Evolutionary conservation across 2,329 filamentous ascomycete species (phyloP).

Genomic region (Talaromyces funiculosus): DNA sequence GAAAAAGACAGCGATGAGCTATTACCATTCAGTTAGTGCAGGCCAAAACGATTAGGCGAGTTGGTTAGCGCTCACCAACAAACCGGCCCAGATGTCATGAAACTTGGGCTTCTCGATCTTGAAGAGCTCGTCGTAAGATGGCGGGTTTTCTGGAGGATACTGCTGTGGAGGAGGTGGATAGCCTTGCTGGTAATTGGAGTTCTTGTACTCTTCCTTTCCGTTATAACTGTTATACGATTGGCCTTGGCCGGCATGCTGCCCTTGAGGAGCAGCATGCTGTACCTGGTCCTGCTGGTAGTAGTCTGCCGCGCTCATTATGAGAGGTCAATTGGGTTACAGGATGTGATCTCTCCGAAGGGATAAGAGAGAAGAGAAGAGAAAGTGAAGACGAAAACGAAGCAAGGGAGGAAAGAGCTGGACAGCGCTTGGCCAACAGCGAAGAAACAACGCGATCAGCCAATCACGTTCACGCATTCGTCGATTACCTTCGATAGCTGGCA

Average conservation of each 20-base stretch:
- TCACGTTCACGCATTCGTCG: neutral
- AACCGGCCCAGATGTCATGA: conserved; percentile 83
- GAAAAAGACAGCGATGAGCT: conserved; percentile 64
- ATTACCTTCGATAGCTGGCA: neutral
- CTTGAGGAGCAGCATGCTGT: conserved; percentile 15
- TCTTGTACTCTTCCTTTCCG: conserved; percentile 16
- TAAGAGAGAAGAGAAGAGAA: neutral
- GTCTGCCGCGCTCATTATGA: conserved; percentile 31
- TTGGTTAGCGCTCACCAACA: conserved; percentile 53
- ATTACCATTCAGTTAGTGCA: neutral
- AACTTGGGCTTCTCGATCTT: conserved; percentile 77
- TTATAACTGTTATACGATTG: conserved; percentile 8
- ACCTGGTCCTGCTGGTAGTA: conserved; percentile 31
- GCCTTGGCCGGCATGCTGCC: conserved; percentile 1
- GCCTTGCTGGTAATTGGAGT: neutral
- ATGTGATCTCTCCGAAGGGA: neutral
- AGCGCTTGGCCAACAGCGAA: neutral
- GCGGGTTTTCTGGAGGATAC: conserved; percentile 24
- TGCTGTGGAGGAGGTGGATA: conserved; percentile 15
- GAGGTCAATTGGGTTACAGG: neutral
- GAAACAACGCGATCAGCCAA: neutral
- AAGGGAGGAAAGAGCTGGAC: neutral
- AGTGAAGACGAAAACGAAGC: neutral
- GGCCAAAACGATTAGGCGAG: neutral
- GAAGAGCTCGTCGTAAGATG: conserved; percentile 70